Base-by-base conservation (phyloP, 1,284 basidiomycete genomes). In the Leccinum fallax region DNA sequence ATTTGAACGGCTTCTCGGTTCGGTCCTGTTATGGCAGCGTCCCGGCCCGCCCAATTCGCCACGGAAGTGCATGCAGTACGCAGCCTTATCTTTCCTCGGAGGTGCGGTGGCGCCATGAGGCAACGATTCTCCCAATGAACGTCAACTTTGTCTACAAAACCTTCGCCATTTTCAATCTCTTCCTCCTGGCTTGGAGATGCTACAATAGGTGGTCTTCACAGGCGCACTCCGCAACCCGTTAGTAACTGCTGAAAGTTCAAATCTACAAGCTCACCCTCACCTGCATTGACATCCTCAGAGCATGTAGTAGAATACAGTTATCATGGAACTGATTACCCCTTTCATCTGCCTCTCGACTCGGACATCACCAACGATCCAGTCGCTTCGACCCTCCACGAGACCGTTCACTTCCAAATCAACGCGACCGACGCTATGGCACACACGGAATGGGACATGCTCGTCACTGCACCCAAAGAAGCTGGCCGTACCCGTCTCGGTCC, bases 311-410 rank as follows among this genome's bases (percentile, higher is more conserved):
- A 32, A 13, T 65, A 64, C 48, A 57, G 55, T 24, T 63, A 65
- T 56, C 64, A n/a, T 10, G 56, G 64, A 10, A 19, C 51, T 3
- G 60, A 65, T 9, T 65, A 65, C 30, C 63, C 60, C 1, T 28
- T 46, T 2, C 46, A 66, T 43, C 64, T 65, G 6, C 56, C 64
- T 34, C 55, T 57, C 19, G 30, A 52, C 26, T 28, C 51, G 26
- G 62, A 63, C 34, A 60, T 64, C 36, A 32, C 40, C n/a, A 19
- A 52, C 21, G 7, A 2, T 11, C 60, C 57, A 9, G 55, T 64
- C 46, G 55, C 55, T n/a, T 43, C 24, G 61, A 59, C 61, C 4
- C 57, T 66, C 2, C 66, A 67, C 38, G 65, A 66, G 53, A 65
- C 56, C 3, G 32, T 58, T 53, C 59, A 65, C 13, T 38, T 67